Evolutionary conservation across 441 rosid genomes (phyloP), one percentile per base, ranked within the genome.

Genomic region (Populus hybrid): DNA sequence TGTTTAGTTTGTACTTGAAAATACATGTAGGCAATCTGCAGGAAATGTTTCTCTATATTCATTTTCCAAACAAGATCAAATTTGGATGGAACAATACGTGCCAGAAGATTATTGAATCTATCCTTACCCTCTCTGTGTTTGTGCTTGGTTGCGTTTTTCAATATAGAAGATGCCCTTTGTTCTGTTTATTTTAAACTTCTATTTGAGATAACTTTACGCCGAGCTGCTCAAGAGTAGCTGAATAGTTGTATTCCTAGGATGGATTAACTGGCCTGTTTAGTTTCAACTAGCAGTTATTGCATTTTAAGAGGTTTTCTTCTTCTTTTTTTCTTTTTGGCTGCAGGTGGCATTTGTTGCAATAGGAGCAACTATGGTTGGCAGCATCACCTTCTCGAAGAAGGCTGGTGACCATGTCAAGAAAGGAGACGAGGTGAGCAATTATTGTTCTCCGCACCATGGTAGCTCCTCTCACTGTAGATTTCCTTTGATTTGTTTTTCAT

Each of bases 361-460:
- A 40, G 97, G 99, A 67, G 99, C 98, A 80, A 92, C 99, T 46
- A 92, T 92, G 99, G 98, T 95, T 71, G 98, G 99, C 78, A 93
- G 97, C 83, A 92, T 93, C 71, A 91, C 85, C 77, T 91, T 95
- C 73, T 34, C 77, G 64, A 93, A 84, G 78, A 77, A 89, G 79
- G 84, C 89, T 79, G 93, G 97, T 12, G 98, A 91, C 59, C 26
- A 40, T 79, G 88, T 87, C 38, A 90, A 86, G 79, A 95, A 91
- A 80, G 98, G 97, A 59, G 97, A 94, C 57, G 94, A 91, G 91
- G 98, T 94, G 76, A 67, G 86, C 24, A 28, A 28, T 28, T 28
- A 28, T 28, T 28, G 30, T 28, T 28, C 30, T 38, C 3, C 0
- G 11, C 42, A 38, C 42, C 42, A 38, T 0, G 42, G 18, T 12